Conservation (phyloP, 352 stramenopile genomes). For the Phytophthora sp. region DNA sequence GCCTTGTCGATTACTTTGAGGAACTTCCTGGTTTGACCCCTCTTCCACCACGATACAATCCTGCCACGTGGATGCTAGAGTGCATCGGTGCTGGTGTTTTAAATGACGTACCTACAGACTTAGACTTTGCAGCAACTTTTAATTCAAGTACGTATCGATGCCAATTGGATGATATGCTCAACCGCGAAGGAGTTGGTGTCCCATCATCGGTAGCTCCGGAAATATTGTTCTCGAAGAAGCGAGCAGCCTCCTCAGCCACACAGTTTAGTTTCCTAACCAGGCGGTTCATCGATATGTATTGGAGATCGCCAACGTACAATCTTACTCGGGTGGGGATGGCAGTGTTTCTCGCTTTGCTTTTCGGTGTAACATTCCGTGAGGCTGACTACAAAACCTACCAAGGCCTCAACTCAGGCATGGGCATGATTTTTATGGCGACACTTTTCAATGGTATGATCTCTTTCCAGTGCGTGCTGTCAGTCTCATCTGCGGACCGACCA, state of each 20-base stretch:
- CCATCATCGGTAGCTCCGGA: conserved; percentile 19
- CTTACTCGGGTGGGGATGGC: conserved; percentile 76
- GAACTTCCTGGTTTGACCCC: conserved; percentile 38
- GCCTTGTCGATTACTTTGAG: conserved; percentile 52
- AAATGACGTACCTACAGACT: conserved; percentile 28
- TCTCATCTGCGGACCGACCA: conserved; percentile 79
- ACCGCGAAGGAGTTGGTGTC: conserved; percentile 23
- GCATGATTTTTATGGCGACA: conserved; percentile 87
- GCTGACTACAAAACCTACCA: conserved; percentile 51
- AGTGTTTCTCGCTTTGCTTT: conserved; percentile 76
- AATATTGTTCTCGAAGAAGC: conserved; percentile 33
- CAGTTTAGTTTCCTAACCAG: conserved; percentile 32
- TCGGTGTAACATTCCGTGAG: conserved; percentile 69
- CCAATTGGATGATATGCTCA: conserved; percentile 23
- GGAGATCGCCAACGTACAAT: conserved; percentile 88
- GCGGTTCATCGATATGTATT: conserved; percentile 56
- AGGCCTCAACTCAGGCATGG: conserved; percentile 61
- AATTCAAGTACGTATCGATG: conserved; percentile 28
- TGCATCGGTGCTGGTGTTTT: conserved; percentile 41
- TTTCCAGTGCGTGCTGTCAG: conserved; percentile 71
- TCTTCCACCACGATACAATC: conserved; percentile 66
- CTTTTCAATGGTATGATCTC: conserved; percentile 87
- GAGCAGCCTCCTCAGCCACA: conserved; percentile 26
- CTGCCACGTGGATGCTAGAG: conserved; percentile 85
- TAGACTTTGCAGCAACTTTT: conserved; percentile 40